Evolutionary conservation across 2,329 filamentous ascomycete species (phyloP).

Genomic region (Arthrocladium fulminans): DNA sequence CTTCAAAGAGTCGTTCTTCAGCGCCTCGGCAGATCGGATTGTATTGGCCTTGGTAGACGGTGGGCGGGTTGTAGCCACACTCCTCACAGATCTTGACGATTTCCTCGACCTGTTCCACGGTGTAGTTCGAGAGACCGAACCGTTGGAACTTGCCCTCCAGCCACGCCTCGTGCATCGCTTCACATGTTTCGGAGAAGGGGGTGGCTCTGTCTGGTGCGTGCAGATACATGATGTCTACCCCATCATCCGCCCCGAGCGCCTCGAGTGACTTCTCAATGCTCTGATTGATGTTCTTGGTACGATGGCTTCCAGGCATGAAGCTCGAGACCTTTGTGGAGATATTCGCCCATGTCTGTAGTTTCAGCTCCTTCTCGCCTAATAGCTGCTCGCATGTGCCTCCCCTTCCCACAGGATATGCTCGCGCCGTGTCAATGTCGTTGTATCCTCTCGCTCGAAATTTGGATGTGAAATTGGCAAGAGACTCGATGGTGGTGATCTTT

Average conservation of each 20-base stretch:
- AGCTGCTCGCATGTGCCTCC: constrained; percentile 25
- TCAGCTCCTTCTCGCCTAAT: constrained; percentile 21
- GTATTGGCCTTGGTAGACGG: constrained; percentile 43
- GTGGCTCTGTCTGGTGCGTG: constrained; percentile 40
- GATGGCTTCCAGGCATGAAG: constrained; percentile 24
- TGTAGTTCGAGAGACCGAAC: constrained; percentile 42
- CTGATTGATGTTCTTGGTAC: constrained; percentile 22
- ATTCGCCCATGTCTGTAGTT: constrained; percentile 22
- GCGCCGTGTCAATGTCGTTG: constrained; percentile 25
- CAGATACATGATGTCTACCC: constrained; percentile 32
- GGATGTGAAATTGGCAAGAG: constrained; percentile 20
- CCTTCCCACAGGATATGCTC: constrained; percentile 24
- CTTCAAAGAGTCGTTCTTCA: constrained; percentile 28
- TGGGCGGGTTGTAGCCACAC: constrained; percentile 35
- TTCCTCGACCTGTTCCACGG: constrained; percentile 36
- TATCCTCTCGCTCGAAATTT: constrained; percentile 23
- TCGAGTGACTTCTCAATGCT: constrained; percentile 23
- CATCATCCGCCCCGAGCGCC: constrained; percentile 21
- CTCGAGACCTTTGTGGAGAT: constrained; percentile 24
- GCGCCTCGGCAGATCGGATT: constrained; percentile 36
- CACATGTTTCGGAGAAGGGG: constrained; percentile 33
- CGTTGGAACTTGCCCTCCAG: constrained; percentile 36
- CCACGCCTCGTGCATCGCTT: constrained; percentile 36
- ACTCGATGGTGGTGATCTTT: constrained; percentile 24
- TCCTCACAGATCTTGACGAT: constrained; percentile 38